phyloP scores from a whole-genome alignment of 306 rosid genomes.

The Vigna angularis region DNA sequence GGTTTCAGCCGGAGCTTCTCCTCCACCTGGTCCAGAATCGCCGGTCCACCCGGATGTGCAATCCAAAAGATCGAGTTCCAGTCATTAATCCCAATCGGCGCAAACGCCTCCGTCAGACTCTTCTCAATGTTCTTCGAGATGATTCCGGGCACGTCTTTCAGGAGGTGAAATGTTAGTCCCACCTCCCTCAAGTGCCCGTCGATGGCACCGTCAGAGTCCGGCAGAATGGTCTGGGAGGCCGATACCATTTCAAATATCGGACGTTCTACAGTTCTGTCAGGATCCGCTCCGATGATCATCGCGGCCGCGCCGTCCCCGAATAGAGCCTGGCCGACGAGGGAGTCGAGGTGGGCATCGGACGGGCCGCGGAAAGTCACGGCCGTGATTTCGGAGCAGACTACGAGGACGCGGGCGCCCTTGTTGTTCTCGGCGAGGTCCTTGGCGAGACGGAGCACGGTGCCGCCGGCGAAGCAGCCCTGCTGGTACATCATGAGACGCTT shows the following conservation, averaged over 20 bases:
- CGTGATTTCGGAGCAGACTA: constrained; percentile 71
- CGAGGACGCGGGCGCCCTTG: constrained; percentile 61
- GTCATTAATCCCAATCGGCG: constrained; percentile 55
- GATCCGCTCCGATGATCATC: constrained; percentile 57
- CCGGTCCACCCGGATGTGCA: constrained; percentile 76
- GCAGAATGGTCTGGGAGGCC: constrained; percentile 58
- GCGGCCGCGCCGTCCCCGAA: constrained; percentile 71
- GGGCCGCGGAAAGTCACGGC: constrained; percentile 77
- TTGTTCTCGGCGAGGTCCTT: constrained; percentile 74
- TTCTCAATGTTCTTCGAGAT: constrained; percentile 70
- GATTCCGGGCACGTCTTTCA: constrained; percentile 65
- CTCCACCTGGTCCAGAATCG: constrained; percentile 68
- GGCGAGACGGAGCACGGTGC: constrained; percentile 69
- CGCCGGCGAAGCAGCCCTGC: constrained; percentile 74
- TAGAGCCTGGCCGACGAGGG: constrained; percentile 62
- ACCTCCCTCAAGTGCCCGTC: constrained; percentile 65
- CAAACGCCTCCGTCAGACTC: constrained; percentile 58
- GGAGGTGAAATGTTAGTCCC: constrained; percentile 62
- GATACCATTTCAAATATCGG: constrained; percentile 56
- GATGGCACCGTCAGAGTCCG: constrained; percentile 65
- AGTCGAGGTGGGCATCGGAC: constrained; percentile 59
- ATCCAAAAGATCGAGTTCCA: constrained; percentile 74
- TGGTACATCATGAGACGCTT: constrained; percentile 75
- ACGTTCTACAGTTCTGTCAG: constrained; percentile 44
- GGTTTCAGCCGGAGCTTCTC: constrained; percentile 52